Percentiles rank a stretch among this genome's conserved stretches.
Conservation (phyloP, 2,329 filamentous ascomycete genomes). For the Alternaria burnsii region DNA sequence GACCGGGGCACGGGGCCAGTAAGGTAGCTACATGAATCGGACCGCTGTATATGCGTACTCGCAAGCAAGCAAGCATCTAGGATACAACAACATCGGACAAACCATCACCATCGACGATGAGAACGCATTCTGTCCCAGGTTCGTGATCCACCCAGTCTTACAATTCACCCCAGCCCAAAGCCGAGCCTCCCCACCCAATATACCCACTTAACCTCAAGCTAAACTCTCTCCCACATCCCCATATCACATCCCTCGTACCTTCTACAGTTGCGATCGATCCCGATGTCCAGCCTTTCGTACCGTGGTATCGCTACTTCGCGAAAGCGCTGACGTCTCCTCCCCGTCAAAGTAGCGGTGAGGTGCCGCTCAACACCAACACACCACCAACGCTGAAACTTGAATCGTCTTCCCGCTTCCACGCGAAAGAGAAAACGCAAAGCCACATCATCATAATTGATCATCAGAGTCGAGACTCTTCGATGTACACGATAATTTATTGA, state of each 20-base stretch:
- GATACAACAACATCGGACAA: not conserved
- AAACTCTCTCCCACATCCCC: conserved; percentile 1
- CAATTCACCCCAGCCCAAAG: conserved; percentile 3
- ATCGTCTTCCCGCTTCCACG: conserved; percentile 9
- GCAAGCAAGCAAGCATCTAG: conserved; percentile 3
- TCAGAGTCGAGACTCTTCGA: conserved; percentile 1
- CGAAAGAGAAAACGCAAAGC: not conserved
- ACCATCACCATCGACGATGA: conserved; percentile 1
- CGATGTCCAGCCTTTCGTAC: not conserved
- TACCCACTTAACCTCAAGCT: not conserved
- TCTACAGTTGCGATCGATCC: not conserved
- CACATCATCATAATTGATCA: conserved; percentile 6
- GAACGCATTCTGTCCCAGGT: not conserved
- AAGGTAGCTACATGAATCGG: conserved; percentile 1
- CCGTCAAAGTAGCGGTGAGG: conserved; percentile 36
- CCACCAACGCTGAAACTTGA: not conserved
- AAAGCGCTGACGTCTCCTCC: conserved; percentile 7
- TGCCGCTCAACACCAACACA: not conserved
- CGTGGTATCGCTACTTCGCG: not conserved
- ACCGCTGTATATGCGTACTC: not conserved
- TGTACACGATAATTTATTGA: not conserved
- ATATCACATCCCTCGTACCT: not conserved
- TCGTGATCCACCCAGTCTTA: not conserved
- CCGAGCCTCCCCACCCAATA: conserved; percentile 1
- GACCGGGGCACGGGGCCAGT: conserved; percentile 1